Percentiles rank a stretch among this genome's conserved stretches.
Evolutionary conservation across 192 early-diverging fungal species (phyloP).

Genomic region (Backusella circina): DNA sequence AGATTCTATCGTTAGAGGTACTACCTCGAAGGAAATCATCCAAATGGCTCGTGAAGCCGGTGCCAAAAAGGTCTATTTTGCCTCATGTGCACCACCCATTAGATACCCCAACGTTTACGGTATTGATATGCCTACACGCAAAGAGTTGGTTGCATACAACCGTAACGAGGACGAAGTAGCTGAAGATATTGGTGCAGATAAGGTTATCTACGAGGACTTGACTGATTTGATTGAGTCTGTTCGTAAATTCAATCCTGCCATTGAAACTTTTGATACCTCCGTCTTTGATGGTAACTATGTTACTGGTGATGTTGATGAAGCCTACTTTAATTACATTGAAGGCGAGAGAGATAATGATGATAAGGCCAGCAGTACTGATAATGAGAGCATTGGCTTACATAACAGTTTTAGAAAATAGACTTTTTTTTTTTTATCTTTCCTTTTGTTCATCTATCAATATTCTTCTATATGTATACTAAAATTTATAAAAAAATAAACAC

Average conservation of each 20-base stretch:
- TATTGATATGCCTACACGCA: slow-evolving; percentile 97
- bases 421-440: not conserved
- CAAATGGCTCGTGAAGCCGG: slow-evolving; percentile 99
- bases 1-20: slow-evolving; percentile 99
- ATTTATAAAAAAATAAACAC: not conserved
- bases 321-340: slow-evolving; percentile 63
- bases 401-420: slow-evolving; percentile 22
- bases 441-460: not conserved
- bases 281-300: slow-evolving; percentile 96
- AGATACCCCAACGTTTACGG: slow-evolving; percentile 99
- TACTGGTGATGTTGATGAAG: slow-evolving; percentile 69
- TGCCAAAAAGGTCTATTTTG: slow-evolving; percentile 98
- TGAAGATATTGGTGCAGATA: slow-evolving; percentile 87
- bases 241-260: slow-evolving; percentile 77
- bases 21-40: slow-evolving; percentile 97
- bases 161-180: slow-evolving; percentile 85
- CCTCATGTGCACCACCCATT: slow-evolving; percentile 95
- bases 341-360: slow-evolving; percentile 42
- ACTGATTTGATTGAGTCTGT: slow-evolving; percentile 84
- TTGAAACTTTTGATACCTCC: slow-evolving; percentile 89
- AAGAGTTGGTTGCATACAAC: slow-evolving; percentile 85
- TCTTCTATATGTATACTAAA: not conserved
- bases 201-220: slow-evolving; percentile 91
- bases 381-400: slow-evolving; percentile 32
- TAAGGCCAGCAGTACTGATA: slow-evolving; percentile 6